Evolutionary conservation across 176 grass and related monocot genomes (phyloP).

Genomic region (Guadua angustifolia): DNA sequence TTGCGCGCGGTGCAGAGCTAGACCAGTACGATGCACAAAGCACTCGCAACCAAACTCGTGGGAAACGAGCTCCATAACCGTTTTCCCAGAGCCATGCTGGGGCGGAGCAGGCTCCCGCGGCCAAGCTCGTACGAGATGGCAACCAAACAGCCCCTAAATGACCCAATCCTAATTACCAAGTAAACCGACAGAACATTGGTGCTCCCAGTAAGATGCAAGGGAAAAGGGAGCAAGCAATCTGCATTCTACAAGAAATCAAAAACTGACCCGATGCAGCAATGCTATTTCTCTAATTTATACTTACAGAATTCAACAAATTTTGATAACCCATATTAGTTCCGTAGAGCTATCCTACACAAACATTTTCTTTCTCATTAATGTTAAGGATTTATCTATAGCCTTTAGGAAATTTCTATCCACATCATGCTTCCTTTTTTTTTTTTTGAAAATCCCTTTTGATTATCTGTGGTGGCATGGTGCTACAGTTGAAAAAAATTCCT

Average conservation of each 20-base stretch:
- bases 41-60: too few species aligned
- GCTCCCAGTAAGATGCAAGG: neutral
- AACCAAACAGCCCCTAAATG: too few species aligned
- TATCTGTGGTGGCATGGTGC: neutral
- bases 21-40: too few species aligned
- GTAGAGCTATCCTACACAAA: neutral
- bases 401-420: neutral
- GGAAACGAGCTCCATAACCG: too few species aligned
- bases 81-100: too few species aligned
- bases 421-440: slow-evolving; percentile 1
- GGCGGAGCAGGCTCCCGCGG: too few species aligned
- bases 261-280: neutral
- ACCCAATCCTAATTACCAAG: slow-evolving; percentile 15
- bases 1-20: too few species aligned
- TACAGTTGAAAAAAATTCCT: slow-evolving; percentile 3
- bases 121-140: too few species aligned
- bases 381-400: neutral
- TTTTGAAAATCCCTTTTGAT: neutral
- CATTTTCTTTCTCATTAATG: slow-evolving; percentile 22
- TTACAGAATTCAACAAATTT: neutral
- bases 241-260: neutral
- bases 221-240: neutral
- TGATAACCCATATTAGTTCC: neutral
- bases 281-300: neutral
- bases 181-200: neutral